Base-by-base conservation (phyloP, 345 rosid species). In the Citropsis articulata region DNA sequence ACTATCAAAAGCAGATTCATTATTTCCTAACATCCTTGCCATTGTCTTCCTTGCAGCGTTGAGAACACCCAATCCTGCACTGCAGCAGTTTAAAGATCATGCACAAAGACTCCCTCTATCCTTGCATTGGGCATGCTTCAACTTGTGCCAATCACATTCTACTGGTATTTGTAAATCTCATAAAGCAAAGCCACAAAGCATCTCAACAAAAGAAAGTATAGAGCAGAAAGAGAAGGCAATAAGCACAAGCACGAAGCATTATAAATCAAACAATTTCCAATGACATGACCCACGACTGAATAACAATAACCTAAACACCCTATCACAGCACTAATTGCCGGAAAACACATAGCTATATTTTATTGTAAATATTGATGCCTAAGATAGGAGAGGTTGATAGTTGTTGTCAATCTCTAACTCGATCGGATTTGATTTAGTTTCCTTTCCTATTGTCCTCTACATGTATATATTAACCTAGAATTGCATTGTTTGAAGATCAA, bases 11-110 rank as follows among this genome's bases (percentile, higher is more conserved):
- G 99, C 98, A 75, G 86, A 76, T 84, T 87, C 90, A 79, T 77
- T 95, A 83, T 95, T 90, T 75, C 98, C 99, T 83, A 93, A 83
- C 99, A 93, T 92, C 85, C 98, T 88, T 72, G 95, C 99, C 99
- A 95, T 95, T 68, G 99, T 95, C 86, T 93, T 92, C 89, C 97
- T 91, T 22, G 99, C 98, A 81, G 97, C 91, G 88, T 95, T 95
- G 25, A 95, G 88, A 82, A 95, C 99, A 80, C 99, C 99, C 76
- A 95, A 89, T 81, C 99, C 99, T 36, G 98, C 99, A 84, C 98
- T 95, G 94, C 75, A 87, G 56, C 73, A 85, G 73, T 27, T 28
- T 22, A 81, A 63, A 75, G 64, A 84, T 73, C 73, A 75, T 66
- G 68, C 55, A 63, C 84, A 81, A 65, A 33, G 72, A 76, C 25